Evolutionary conservation across 225 moss, liverwort and hornwort genomes (phyloP), one percentile per base, ranked within the genome.

Genomic region (Sphagnum contortum): DNA sequence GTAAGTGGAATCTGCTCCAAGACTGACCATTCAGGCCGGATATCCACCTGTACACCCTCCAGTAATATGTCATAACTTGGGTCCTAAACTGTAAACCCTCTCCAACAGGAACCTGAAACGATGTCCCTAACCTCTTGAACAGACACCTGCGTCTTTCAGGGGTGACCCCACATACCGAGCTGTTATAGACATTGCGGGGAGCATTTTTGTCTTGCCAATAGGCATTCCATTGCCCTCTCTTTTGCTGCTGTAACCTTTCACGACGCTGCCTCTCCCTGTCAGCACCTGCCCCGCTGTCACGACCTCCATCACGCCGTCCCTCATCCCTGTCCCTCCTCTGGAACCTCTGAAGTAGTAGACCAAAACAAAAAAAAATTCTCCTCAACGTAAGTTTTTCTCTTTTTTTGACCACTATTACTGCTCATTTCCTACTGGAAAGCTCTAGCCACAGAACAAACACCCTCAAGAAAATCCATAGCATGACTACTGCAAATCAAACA

Each of bases 181-280:
- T 98, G 58, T 93, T 98, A 64, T 98, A 98, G 47, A 98, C 90
- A 49, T 90, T 80, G 45, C 96, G 92, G 62, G 96, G 96, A 49
- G 92, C 96, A 68, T 98, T 98, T 71, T 98, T 98, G 74, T 98
- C 96, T 79, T 98, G 96, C 96, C 96, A 98, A 68, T 98, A 98
- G 4, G 96, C 96, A 74, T 98, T 98, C 96, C 96, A 93, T 71
- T 98, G 96, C 9, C 96, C 96, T 81, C 96, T 83, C 82, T 98
- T 98, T 66, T 93, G 93, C 55, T 98, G 96, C 69, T 93, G 92
- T 70, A 98, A 71, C 72, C 96, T 77, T 71, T 98, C 96, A 60
- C 96, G 90, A 10, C 96, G 87, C 71, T 98, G 96, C 52, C 96
- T 79, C 63, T 98, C 96, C 69, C 96, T 80, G 72, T 98, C 96